A percentile compares a stretch with the other conserved stretches of the same genome.
Evolutionary conservation across 1,139 yeast genomes (phyloP).

Genomic region (Yarrowia galli): DNA sequence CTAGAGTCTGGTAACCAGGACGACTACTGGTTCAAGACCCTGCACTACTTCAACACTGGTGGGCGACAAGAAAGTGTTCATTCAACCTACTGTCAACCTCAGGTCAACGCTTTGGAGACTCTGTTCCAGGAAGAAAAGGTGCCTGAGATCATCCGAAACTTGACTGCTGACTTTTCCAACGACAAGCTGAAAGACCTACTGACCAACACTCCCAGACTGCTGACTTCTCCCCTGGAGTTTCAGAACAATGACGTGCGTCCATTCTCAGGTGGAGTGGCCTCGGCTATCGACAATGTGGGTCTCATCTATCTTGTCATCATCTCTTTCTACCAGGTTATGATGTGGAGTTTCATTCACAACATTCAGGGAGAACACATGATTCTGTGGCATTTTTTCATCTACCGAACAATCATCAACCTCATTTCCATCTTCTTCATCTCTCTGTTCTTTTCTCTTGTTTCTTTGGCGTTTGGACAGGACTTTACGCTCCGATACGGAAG

Average conservation of each 20-base stretch:
- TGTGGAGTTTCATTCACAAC: conserved; percentile 63
- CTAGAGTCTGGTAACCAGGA: conserved; percentile 39
- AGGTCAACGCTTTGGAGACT: conserved; percentile 51
- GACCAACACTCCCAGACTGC: conserved; percentile 39
- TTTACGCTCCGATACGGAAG: conserved; percentile 62
- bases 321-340: conserved; percentile 66
- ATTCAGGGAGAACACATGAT: conserved; percentile 57
- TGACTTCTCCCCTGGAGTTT: conserved; percentile 41
- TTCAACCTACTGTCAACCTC: conserved; percentile 54
- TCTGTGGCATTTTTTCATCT: conserved; percentile 57
- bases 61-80: conserved; percentile 54
- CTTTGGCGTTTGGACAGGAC: conserved; percentile 67
- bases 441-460: conserved; percentile 62
- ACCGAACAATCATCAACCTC: conserved; percentile 59
- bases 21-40: conserved; percentile 13
- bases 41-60: conserved; percentile 40
- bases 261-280: conserved; percentile 19
- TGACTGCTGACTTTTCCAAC: conserved; percentile 21
- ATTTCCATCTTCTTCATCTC: conserved; percentile 61
- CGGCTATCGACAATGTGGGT: conserved; percentile 55
- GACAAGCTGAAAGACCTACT: conserved; percentile 38
- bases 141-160: conserved; percentile 2
- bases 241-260: conserved; percentile 28
- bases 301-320: conserved; percentile 74
- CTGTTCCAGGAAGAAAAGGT: conserved; percentile 40